phyloP scores from a whole-genome alignment of 768 basidiomycete species.

The Termitomyces sp. region DNA sequence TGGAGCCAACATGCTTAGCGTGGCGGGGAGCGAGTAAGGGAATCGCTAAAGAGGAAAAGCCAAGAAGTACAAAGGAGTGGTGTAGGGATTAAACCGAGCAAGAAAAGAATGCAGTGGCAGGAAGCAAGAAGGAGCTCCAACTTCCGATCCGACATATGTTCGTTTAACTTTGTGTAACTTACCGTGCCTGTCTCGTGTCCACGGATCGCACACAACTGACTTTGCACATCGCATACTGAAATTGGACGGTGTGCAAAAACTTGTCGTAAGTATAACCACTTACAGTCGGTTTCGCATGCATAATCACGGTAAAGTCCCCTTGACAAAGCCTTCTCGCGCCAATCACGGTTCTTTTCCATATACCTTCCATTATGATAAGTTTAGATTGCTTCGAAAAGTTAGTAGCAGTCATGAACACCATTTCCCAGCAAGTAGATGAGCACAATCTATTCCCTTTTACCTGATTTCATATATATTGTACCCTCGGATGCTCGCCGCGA shows the following conservation, averaged over 20 bases:
- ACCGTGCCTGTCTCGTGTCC: too few relatives aligned
- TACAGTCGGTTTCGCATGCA: background rate
- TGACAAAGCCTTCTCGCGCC: background rate
- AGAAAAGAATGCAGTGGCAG: conserved; percentile 14
- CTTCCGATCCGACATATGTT: conserved; percentile 10
- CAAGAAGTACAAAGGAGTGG: conserved; percentile 12
- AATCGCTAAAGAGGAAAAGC: conserved; percentile 12
- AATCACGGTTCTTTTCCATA: background rate
- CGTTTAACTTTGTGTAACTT: background rate
- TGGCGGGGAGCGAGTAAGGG: conserved; percentile 7
- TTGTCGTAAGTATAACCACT: background rate
- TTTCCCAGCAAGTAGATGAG: background rate
- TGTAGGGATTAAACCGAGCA: conserved; percentile 12
- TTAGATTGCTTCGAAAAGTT: background rate
- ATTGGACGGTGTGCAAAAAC: too few relatives aligned
- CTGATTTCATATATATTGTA: background rate
- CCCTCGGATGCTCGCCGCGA: background rate
- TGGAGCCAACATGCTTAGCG: conserved; percentile 12
- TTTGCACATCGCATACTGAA: background rate
- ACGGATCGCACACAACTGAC: too few relatives aligned
- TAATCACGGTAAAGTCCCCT: background rate
- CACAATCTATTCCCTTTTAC: background rate
- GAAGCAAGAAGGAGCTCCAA: conserved; percentile 12
- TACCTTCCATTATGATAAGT: background rate
- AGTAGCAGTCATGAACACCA: background rate